Base-by-base conservation (phyloP, 2,329 filamentous ascomycete genomes). In the Thermomyces lanuginosus region DNA sequence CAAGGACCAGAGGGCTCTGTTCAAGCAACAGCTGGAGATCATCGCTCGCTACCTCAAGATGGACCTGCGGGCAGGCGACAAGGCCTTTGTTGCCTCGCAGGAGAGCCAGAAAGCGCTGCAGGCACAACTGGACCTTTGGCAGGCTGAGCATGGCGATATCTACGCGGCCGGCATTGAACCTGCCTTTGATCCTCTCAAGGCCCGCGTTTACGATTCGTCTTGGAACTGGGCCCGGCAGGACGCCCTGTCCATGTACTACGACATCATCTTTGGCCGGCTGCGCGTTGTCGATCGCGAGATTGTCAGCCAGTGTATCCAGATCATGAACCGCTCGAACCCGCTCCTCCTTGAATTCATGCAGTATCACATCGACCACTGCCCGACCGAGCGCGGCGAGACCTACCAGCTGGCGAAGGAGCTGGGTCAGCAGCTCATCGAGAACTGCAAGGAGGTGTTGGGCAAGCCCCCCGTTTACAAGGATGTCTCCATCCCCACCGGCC, bases 221-320 rank as follows among this genome's bases (percentile, higher is more conserved):
- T 98, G 89, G 89, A 98, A 98, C 55, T 98, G 89, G 89, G 89
- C 83, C 35, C 77, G 89, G 27, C 89, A 98, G 52, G 89, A 98
- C 53, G 89, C 86, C 15, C 71, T 98, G 28, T 89, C 69, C 61
- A 98, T 98, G 86, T 98, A 89, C 64, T 98, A 83, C 59, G 89
- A 98, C 48, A 91, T 98, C 48, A 93, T 98, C 48, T 98, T 98
- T 44, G 89, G 89, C 32, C 74, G 89, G 34, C 72, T 98, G 28
- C 73, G 89, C 61, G 81, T 76, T 26, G 79, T 98, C 21, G 89
- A 98, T 46, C 80, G 89, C 37, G 89, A 98, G 55, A 98, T 95
- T 44, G 89, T 98, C 49, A 93, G 84, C 58, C 84, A 84, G 53
- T 98, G 89, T 60, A 95, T 98, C 47, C 79, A 82, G 40, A 89